Evolutionary conservation across 352 stramenopile genomes (phyloP), one percentile per base, ranked within the genome.

Genomic region (Pythium apleroticum): DNA sequence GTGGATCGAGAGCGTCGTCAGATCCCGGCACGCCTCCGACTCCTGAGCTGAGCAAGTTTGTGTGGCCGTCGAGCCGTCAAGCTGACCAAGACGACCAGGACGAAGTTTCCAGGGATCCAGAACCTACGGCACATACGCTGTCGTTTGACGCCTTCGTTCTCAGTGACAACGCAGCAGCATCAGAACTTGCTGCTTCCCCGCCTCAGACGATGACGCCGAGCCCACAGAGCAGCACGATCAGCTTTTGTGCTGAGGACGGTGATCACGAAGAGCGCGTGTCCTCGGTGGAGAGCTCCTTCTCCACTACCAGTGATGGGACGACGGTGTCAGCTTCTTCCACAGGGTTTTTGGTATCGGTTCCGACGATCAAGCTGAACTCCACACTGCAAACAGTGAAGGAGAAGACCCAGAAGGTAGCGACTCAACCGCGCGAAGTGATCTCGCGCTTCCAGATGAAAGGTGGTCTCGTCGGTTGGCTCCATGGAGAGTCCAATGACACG

Each of bases 391-490:
- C 27, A 41, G 53, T 84, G 20, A 88, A 84, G 66, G 68, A 76
- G 28, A 86, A 82, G 46, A 79, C 69, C 1, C 61, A 75, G 17
- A 54, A 67, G 27, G 69, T 61, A 1, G 71, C 67, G 41, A 78
- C 71, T 30, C 73, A 83, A 35, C 78, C 80, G 55, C 59, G 66
- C 5, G 71, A 76, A 4, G 72, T 60, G 3, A 66, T 88, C n/a
- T 74, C 67, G 3, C 67, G 66, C 7, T 90, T 90, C 33, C 76
- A 88, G n/a, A 72, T 85, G 49, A 84, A 82, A 66, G 81, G 81
- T n/a, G 81, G 81, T 7, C 57, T 90, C 3, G 81, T 88, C 0
- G 55, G 81, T 12, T 90, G 81, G 81, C 65, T 90, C 2, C 81
- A 90, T 37, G 81, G 78, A n/a, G 81, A 88, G n/a, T 41, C 35